Evolutionary conservation across 1,139 yeast genomes (phyloP), one percentile per base, ranked within the genome.

Genomic region (Zhuliangozyma parablackwelliae): DNA sequence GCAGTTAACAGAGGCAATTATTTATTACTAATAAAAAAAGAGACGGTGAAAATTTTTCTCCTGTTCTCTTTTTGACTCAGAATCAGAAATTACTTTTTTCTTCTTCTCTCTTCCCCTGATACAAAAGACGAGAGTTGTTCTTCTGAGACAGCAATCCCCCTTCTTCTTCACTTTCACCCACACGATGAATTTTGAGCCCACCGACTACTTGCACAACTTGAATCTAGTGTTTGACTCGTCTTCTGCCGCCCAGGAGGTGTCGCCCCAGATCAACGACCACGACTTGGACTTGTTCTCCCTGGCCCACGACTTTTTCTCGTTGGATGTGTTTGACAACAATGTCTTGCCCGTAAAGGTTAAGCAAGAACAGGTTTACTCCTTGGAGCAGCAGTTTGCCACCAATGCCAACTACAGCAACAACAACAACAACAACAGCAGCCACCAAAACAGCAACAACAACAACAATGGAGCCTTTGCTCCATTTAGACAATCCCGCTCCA

Each of bases 271-370:
- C 35, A 51, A 53, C 35, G 68, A 66, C 31, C 56, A 51, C 31
- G 77, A 72, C 44, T 64, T 72, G 50, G 69, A 65, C 32, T 54
- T 71, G 34, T 73, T 72, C 47, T 58, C 72, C 26, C 69, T 69
- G 40, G 49, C 69, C 3, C 38, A 45, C 35, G 75, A 71, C 30
- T 74, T 74, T 46, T 70, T 68, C 43, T 72, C 72, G 45, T 68
- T 73, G 50, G 78, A 72, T 47, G 68, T 58, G 7, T 63, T 66
- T 40, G 59, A 53, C 38, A 31, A 46, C n/a, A 44, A 45, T 27
- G 49, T 47, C 13, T 23, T 23, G 10, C 53, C 56, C 9, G 38
- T 39, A 31, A 53, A 51, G 43, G 35, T 26, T n/a, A 16, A n/a
- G 28, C 26, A 16, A 23, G 21, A 12, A 12, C 32, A 28, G 9